phyloP scores from a whole-genome alignment of 441 rosid species.

The Gossypium schwendimanii region DNA sequence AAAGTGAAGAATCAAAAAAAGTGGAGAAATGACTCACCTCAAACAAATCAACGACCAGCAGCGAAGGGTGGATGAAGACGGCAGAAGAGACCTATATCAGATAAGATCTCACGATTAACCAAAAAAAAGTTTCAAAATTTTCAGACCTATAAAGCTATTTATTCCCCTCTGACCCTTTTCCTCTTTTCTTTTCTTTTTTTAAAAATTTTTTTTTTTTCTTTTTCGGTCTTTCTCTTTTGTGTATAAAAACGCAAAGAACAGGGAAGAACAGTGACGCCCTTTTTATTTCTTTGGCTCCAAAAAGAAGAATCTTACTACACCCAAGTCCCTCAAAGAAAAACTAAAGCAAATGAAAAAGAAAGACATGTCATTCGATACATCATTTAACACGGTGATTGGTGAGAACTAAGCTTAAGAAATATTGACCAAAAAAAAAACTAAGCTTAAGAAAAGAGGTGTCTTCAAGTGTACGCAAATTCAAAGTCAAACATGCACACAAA shows the following conservation, averaged over 20 bases:
- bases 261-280: conserved; percentile 21
- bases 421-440: background rate
- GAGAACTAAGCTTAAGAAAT: conserved; percentile 13
- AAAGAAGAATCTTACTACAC: conserved; percentile 22
- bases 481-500: conserved; percentile 35
- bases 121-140: conserved; percentile 20
- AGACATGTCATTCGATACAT: conserved; percentile 8
- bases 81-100: conserved; percentile 44
- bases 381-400: conserved; percentile 14
- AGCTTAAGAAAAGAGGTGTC: conserved; percentile 28
- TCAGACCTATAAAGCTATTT: conserved; percentile 14
- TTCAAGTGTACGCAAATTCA: conserved; percentile 41
- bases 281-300: conserved; percentile 23
- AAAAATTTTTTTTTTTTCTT: too few species aligned
- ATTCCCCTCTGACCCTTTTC: conserved; percentile 11
- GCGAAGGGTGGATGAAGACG: conserved; percentile 19
- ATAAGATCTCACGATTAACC: conserved; percentile 43
- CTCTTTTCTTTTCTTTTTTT: background rate
- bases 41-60: conserved; percentile 26
- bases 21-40: conserved; percentile 37
- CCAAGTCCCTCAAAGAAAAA: background rate
- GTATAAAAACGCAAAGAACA: background rate
- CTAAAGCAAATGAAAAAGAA: conserved; percentile 20
- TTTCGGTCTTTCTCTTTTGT: conserved; percentile 4
- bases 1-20: conserved; percentile 20